These are phyloP conservation scores for Nigrospora sphaerica DNA, from an alignment of 2,329 filamentous ascomycete species.

Conservation along the genomic window DNA sequence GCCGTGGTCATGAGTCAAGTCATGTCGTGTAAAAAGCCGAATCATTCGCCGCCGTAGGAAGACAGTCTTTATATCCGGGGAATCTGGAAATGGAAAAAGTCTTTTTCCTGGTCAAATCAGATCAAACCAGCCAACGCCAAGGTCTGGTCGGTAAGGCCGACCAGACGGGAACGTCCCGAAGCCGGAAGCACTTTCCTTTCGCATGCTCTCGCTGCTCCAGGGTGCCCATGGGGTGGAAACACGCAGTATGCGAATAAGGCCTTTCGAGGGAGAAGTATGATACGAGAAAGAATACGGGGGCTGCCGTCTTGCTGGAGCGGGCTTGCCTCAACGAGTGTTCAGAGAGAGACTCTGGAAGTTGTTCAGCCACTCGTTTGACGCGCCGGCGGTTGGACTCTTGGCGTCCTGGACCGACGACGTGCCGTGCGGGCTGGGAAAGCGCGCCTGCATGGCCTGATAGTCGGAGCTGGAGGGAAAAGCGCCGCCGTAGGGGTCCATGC, in stretches of 20 bases:
- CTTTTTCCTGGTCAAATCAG: conserved; percentile 14
- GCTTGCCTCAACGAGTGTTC: conserved; percentile 44
- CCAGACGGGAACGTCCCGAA: neutral
- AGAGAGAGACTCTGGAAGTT: conserved; percentile 67
- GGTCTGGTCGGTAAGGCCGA: conserved; percentile 12
- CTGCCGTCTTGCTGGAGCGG: conserved; percentile 1
- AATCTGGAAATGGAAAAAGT: conserved; percentile 7
- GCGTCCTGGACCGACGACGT: conserved; percentile 24
- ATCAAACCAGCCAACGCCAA: conserved; percentile 17
- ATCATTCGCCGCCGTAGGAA: conserved; percentile 7
- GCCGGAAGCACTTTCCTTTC: conserved; percentile 4
- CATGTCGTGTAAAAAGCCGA: conserved; percentile 14
- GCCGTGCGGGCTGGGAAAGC: conserved; percentile 25
- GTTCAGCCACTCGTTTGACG: conserved; percentile 52
- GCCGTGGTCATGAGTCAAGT: conserved; percentile 22
- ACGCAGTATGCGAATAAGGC: neutral
- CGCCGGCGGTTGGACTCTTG: conserved; percentile 24
- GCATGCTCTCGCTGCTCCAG: neutral
- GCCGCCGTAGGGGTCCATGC: conserved; percentile 32
- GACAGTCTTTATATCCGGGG: conserved; percentile 14
- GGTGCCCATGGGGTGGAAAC: too few species aligned
- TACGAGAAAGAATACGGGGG: conserved; percentile 20
- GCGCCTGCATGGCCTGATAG: conserved; percentile 37
- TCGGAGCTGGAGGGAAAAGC: conserved; percentile 31
- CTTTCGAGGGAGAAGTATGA: conserved; percentile 13